Conservation (phyloP, 257 asterid genomes). For the Mentha longifolia region DNA sequence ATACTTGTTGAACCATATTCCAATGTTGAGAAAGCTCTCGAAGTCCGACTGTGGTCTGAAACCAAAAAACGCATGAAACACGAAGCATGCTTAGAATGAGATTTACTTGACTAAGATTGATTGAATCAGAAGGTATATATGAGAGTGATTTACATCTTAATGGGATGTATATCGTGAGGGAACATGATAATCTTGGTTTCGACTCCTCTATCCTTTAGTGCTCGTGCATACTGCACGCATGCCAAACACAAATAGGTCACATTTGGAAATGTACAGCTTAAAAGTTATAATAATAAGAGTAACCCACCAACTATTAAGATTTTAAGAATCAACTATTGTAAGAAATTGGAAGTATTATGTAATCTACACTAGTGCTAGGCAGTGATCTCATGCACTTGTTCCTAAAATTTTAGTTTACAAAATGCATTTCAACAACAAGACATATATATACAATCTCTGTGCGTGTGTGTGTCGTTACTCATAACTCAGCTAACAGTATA, state of each 20-base stretch:
- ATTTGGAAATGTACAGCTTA: not conserved
- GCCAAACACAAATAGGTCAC: not conserved
- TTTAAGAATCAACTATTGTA: too few relatives aligned
- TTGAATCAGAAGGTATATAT: not conserved
- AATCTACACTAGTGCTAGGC: too few relatives aligned
- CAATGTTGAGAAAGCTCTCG: constrained; percentile 85
- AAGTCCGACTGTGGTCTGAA: constrained; percentile 91
- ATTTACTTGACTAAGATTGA: not conserved
- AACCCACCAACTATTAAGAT: too few relatives aligned
- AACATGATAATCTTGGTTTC: constrained; percentile 75
- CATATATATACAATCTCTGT: too few relatives aligned
- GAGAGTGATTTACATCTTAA: constrained; percentile 53
- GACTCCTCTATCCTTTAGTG: constrained; percentile 74
- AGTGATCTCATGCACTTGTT: too few relatives aligned
- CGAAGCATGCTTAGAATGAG: not conserved
- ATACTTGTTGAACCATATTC: constrained; percentile 84
- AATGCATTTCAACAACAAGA: too few relatives aligned
- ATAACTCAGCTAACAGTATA: too few relatives aligned
- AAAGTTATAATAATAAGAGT: not conserved
- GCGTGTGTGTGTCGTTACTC: not conserved
- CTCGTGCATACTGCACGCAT: constrained; percentile 67
- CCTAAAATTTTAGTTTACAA: not conserved
- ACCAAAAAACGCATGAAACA: not conserved
- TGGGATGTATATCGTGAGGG: constrained; percentile 71
- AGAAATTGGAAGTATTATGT: not conserved